Conservation (phyloP, 1,284 basidiomycete genomes). For the Golubevia sp. region DNA sequence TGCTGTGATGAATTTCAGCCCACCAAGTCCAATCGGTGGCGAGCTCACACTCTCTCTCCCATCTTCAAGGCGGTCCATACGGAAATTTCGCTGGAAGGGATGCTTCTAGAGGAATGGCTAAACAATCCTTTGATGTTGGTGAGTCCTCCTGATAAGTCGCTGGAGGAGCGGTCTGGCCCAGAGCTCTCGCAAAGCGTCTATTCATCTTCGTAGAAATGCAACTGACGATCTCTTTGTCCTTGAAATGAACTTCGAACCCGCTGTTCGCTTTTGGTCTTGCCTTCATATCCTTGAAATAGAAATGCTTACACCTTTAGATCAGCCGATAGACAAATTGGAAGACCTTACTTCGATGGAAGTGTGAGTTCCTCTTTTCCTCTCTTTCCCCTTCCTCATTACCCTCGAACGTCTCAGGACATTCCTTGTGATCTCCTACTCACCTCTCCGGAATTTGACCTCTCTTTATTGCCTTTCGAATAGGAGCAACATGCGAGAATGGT, state of each 20-base stretch:
- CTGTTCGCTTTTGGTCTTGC: neutral
- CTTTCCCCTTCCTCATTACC: slow-evolving; percentile 10
- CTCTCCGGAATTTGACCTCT: neutral
- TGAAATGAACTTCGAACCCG: neutral
- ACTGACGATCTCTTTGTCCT: too few relatives aligned
- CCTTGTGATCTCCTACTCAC: neutral
- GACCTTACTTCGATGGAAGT: slow-evolving; percentile 80
- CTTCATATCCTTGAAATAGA: slow-evolving; percentile 65
- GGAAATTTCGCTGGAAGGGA: slow-evolving; percentile 95
- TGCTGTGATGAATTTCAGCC: too few relatives aligned
- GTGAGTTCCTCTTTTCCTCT: slow-evolving; percentile 66
- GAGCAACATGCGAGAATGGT: slow-evolving; percentile 15
- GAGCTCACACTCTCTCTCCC: neutral
- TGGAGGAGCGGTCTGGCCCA: too few relatives aligned
- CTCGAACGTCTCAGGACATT: slow-evolving; percentile 1
- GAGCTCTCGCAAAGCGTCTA: too few relatives aligned
- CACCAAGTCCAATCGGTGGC: too few relatives aligned
- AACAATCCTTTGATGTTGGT: slow-evolving; percentile 90
- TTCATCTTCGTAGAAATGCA: too few relatives aligned
- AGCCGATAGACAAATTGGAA: slow-evolving; percentile 79
- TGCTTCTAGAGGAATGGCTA: slow-evolving; percentile 92
- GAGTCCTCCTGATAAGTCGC: slow-evolving; percentile 40
- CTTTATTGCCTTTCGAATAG: neutral
- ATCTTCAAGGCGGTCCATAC: slow-evolving; percentile 76
- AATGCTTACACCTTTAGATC: slow-evolving; percentile 83